Evolutionary conservation across 331 rosid genomes (phyloP).

Genomic region (Pyracantha coccinea): DNA sequence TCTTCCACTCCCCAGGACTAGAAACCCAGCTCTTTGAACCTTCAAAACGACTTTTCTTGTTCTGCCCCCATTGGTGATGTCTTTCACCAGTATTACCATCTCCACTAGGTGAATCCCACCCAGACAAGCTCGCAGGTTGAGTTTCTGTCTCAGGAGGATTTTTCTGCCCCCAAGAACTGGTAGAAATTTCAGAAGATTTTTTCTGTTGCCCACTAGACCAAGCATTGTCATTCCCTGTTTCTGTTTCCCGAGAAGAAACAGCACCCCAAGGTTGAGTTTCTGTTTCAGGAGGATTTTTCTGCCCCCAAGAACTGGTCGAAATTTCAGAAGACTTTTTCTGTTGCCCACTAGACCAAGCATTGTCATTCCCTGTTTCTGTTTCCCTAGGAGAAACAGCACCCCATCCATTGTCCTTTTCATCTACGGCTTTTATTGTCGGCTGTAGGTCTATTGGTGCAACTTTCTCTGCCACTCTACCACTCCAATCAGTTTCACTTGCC

Average conservation of each 20-base stretch:
- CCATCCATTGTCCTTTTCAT: no score
- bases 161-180: not conserved
- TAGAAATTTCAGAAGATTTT: no score
- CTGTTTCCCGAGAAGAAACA: no score
- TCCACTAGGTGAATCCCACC: constrained; percentile 54
- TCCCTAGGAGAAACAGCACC: no score
- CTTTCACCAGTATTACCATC: constrained; percentile 31
- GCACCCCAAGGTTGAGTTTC: not conserved
- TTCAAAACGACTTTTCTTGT: constrained; percentile 45
- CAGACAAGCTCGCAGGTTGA: constrained; percentile 22
- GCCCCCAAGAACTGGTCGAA: not conserved
- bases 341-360: not conserved
- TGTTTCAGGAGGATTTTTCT: not conserved
- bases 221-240: no score
- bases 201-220: not conserved
- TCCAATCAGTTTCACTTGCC: constrained; percentile 5
- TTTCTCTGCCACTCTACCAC: not conserved
- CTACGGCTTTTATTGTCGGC: not conserved
- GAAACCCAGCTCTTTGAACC: constrained; percentile 64
- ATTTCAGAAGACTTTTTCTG: not conserved
- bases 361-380: no score
- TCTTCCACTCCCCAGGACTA: constrained; percentile 58
- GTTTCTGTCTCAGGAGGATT: not conserved
- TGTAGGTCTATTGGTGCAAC: constrained; percentile 2
- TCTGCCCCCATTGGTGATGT: constrained; percentile 47